A percentile compares a stretch with the other conserved stretches of the same genome.
These are phyloP conservation scores for Yamadazyma akitaensis DNA, from an alignment of 805 yeast species.

Conservation along the genomic window DNA sequence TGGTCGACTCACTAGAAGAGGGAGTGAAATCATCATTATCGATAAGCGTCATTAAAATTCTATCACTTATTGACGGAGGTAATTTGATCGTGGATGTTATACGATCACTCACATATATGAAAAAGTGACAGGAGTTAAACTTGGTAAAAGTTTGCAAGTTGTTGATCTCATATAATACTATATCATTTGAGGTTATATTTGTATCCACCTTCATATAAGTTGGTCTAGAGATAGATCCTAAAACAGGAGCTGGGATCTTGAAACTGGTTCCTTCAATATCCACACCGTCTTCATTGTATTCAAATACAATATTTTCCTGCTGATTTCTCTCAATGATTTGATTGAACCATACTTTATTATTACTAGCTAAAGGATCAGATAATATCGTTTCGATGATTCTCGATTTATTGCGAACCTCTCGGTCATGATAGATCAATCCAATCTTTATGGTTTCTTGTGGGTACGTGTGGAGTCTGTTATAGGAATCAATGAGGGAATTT, in stretches of 20 bases:
- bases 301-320: conserved; percentile 19
- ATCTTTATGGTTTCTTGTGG: conserved; percentile 23
- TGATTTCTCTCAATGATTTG: conserved; percentile 20
- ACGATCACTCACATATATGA: conserved; percentile 11
- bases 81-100: conserved; percentile 9
- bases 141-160: conserved; percentile 9
- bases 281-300: conserved; percentile 9
- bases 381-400: conserved; percentile 33
- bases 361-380: conserved; percentile 39
- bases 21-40: conserved; percentile 41
- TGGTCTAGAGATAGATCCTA: conserved; percentile 25
- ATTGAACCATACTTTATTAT: conserved; percentile 31
- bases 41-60: conserved; percentile 31
- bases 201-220: conserved; percentile 14
- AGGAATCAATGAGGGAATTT: conserved; percentile 12
- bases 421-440: conserved; percentile 34
- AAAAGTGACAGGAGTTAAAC: conserved; percentile 14
- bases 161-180: conserved; percentile 16
- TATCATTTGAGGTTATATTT: conserved; percentile 13
- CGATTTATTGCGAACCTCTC: conserved; percentile 17
- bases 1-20: conserved; percentile 27
- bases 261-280: conserved; percentile 12
- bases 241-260: conserved; percentile 28
- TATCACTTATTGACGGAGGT: conserved; percentile 15
- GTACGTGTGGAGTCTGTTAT: conserved; percentile 9